Percentiles rank a stretch among this genome's conserved stretches.
phyloP scores from a whole-genome alignment of 371 early-diverging fungal species.

The Mucor racemosus region DNA sequence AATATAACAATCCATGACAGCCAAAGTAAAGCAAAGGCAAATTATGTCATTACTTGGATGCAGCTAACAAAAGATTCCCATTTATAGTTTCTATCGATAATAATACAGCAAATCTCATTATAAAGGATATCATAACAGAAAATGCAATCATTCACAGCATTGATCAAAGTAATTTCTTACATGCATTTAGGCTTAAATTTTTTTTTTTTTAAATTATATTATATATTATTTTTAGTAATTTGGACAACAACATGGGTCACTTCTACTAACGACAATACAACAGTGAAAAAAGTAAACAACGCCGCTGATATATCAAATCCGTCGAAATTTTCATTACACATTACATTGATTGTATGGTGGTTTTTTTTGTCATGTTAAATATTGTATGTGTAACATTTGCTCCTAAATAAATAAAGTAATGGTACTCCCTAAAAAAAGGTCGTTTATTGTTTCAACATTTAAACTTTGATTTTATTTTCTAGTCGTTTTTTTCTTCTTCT shows the following conservation, averaged over 20 bases:
- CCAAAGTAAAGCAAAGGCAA: not conserved
- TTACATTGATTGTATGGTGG: not conserved
- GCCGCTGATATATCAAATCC: not conserved
- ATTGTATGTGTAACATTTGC: slow-evolving; percentile 13
- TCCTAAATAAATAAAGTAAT: slow-evolving; percentile 4
- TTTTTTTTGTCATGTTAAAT: slow-evolving; percentile 19
- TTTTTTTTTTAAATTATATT: not conserved
- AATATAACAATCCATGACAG: not conserved
- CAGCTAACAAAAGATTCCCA: not conserved
- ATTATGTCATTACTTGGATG: not conserved
- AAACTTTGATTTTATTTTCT: not conserved
- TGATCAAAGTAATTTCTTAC: slow-evolving; percentile 30
- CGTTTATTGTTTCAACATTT: slow-evolving; percentile 11
- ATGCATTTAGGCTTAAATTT: not conserved
- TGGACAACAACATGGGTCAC: slow-evolving; percentile 6
- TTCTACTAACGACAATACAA: not conserved
- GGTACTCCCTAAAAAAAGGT: slow-evolving; percentile 15
- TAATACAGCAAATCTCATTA: slow-evolving; percentile 28
- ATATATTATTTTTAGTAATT: not conserved
- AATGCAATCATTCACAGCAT: slow-evolving; percentile 51
- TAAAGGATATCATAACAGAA: slow-evolving; percentile 36
- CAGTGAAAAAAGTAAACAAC: not conserved
- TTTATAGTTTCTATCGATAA: not conserved
- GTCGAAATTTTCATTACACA: not conserved
- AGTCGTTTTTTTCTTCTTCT: not conserved